Evolutionary conservation across 2,329 filamentous ascomycete genomes (phyloP).

Genomic region (Aschersonia sp.): DNA sequence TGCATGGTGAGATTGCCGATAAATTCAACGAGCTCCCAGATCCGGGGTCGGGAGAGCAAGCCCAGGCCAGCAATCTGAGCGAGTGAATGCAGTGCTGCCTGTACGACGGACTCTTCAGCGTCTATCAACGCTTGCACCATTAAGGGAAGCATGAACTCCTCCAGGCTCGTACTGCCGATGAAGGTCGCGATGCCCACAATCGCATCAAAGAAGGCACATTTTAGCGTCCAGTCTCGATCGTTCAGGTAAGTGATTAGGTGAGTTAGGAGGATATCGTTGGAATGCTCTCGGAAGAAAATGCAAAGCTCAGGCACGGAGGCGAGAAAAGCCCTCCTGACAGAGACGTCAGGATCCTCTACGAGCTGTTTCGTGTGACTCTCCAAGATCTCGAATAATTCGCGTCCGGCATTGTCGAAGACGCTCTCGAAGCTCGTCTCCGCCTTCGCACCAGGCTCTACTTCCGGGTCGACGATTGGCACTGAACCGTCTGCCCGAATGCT

Average conservation of each 20-base stretch:
- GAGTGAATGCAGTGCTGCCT: conserved; percentile 76
- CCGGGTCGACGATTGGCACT: conserved; percentile 61
- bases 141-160: conserved; percentile 88
- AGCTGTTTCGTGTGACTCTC: conserved; percentile 81
- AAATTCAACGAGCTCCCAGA: conserved; percentile 77
- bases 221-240: conserved; percentile 89
- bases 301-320: conserved; percentile 85
- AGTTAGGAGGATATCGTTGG: conserved; percentile 90
- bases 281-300: conserved; percentile 84
- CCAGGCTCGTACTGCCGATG: conserved; percentile 73
- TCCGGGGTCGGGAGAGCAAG: conserved; percentile 68
- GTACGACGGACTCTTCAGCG: conserved; percentile 84
- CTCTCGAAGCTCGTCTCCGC: conserved; percentile 62
- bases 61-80: conserved; percentile 81
- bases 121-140: conserved; percentile 94
- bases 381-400: conserved; percentile 70
- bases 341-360: conserved; percentile 72
- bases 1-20: conserved; percentile 80
- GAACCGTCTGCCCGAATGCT: conserved; percentile 74
- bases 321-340: conserved; percentile 80
- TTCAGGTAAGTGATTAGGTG: conserved; percentile 97
- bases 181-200: conserved; percentile 88
- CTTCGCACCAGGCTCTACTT: conserved; percentile 57
- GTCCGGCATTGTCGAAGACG: conserved; percentile 75
- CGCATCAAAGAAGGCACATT: conserved; percentile 91